phyloP scores from a whole-genome alignment of 306 rosid species.

The Urtica urens region DNA sequence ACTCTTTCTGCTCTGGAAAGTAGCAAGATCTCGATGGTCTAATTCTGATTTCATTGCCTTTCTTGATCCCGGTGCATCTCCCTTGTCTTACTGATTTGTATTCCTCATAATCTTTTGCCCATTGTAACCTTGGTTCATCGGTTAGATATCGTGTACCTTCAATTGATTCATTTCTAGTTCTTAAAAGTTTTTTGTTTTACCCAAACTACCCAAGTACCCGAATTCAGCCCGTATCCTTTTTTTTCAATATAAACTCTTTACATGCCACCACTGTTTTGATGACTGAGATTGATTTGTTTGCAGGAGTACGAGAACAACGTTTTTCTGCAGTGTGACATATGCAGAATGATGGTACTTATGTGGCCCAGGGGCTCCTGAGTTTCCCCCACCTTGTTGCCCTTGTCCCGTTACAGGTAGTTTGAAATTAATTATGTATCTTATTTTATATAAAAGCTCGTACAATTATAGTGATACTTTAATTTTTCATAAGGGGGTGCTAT shows the following conservation, averaged over 20 bases:
- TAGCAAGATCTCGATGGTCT: no score
- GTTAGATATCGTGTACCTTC: no score
- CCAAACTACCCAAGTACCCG: no score
- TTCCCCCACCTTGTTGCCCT: constrained; percentile 79
- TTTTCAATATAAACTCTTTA: no score
- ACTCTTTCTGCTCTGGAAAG: background rate
- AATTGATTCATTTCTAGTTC: no score
- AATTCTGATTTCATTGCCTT: no score
- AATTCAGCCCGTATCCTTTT: no score
- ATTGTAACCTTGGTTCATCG: no score
- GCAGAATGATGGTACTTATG: constrained; percentile 99
- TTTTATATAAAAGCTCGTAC: constrained; percentile 6
- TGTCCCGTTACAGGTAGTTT: constrained; percentile 88
- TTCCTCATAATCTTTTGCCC: no score
- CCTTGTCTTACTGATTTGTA: no score
- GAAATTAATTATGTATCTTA: constrained; percentile 7
- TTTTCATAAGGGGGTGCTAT: constrained; percentile 86
- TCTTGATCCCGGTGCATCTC: no score
- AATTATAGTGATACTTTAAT: constrained; percentile 16
- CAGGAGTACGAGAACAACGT: constrained; percentile 94
- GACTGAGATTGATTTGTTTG: constrained; percentile 19
- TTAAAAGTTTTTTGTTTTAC: no score
- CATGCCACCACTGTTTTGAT: constrained; percentile 13
- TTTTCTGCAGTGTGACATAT: constrained; percentile 96
- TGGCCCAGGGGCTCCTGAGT: constrained; percentile 65